These are phyloP conservation scores for Galerina marginata DNA, from an alignment of 768 basidiomycete genomes.

Conservation along the genomic window DNA sequence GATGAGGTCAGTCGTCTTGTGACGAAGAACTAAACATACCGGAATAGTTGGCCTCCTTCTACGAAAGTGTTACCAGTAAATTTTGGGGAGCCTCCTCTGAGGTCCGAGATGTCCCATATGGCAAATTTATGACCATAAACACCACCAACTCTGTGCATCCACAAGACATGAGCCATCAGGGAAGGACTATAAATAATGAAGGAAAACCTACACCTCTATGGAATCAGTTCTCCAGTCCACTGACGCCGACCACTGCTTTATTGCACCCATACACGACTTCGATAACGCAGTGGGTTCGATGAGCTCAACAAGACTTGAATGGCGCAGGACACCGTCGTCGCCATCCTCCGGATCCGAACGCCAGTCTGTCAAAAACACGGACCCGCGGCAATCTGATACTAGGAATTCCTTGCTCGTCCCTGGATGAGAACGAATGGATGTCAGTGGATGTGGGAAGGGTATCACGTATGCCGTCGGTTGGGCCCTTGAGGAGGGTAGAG, in stretches of 20 bases:
- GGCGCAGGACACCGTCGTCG: slow-evolving; percentile 60
- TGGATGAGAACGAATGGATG: slow-evolving; percentile 71
- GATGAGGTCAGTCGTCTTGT: background rate
- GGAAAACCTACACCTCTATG: slow-evolving; percentile 64
- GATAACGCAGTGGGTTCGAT: slow-evolving; percentile 71
- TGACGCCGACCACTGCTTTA: slow-evolving; percentile 56
- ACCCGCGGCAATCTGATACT: slow-evolving; percentile 76
- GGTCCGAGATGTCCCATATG: slow-evolving; percentile 76
- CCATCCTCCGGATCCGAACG: slow-evolving; percentile 67
- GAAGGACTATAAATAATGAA: slow-evolving; percentile 8
- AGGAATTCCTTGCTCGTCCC: slow-evolving; percentile 79
- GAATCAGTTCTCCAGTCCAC: slow-evolving; percentile 76
- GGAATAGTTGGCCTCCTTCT: slow-evolving; percentile 71
- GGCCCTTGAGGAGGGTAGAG: slow-evolving; percentile 45
- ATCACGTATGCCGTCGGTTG: slow-evolving; percentile 83
- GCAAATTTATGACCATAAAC: slow-evolving; percentile 74
- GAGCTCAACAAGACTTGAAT: slow-evolving; percentile 72
- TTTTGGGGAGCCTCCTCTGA: slow-evolving; percentile 76
- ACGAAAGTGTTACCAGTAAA: slow-evolving; percentile 66
- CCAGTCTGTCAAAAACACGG: slow-evolving; percentile 84
- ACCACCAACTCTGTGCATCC: slow-evolving; percentile 65
- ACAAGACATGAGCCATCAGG: background rate
- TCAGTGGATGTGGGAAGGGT: slow-evolving; percentile 74
- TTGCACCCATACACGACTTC: slow-evolving; percentile 51
- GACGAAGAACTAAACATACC: slow-evolving; percentile 44